Evolutionary conservation across 2,329 filamentous ascomycete genomes (phyloP).

Genomic region (Scytalidium sp.): DNA sequence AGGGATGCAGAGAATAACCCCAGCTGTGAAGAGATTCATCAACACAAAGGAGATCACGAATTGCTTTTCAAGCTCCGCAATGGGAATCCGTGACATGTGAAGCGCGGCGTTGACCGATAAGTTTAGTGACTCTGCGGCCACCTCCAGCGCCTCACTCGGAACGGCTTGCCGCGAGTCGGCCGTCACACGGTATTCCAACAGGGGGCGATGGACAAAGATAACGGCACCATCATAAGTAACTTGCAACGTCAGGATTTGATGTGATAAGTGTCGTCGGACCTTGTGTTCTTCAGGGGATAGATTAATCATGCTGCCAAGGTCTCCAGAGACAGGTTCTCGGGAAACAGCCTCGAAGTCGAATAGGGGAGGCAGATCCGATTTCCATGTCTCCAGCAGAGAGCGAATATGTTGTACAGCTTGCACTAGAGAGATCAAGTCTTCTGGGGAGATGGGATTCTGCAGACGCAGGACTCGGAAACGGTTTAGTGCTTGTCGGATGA

Average conservation of each 20-base stretch:
- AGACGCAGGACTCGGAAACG: slow-evolving; percentile 22
- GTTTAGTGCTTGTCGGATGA: slow-evolving; percentile 24
- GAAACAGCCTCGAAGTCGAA: slow-evolving; percentile 7
- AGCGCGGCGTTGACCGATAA: slow-evolving; percentile 25
- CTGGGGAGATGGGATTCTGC: slow-evolving; percentile 14
- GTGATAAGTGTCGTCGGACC: slow-evolving; percentile 3
- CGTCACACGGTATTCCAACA: slow-evolving; percentile 19
- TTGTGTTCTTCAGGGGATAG: background rate
- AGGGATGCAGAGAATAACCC: slow-evolving; percentile 24
- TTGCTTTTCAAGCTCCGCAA: slow-evolving; percentile 23
- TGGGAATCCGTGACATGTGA: slow-evolving; percentile 25
- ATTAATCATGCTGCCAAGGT: background rate
- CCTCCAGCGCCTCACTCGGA: background rate
- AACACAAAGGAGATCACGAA: slow-evolving; percentile 2
- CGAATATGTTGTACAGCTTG: slow-evolving; percentile 12
- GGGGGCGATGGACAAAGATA: slow-evolving; percentile 20
- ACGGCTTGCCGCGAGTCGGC: slow-evolving; percentile 5
- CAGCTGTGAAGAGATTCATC: slow-evolving; percentile 1
- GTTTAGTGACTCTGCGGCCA: slow-evolving; percentile 12
- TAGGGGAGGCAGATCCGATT: slow-evolving; percentile 6
- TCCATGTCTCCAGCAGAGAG: slow-evolving; percentile 12
- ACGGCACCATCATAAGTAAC: slow-evolving; percentile 17
- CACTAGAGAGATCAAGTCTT: slow-evolving; percentile 14
- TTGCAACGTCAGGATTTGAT: slow-evolving; percentile 15
- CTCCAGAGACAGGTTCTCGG: background rate